These are phyloP conservation scores for Megacollybia marginata DNA, from an alignment of 768 basidiomycete genomes.

Conservation along the genomic window DNA sequence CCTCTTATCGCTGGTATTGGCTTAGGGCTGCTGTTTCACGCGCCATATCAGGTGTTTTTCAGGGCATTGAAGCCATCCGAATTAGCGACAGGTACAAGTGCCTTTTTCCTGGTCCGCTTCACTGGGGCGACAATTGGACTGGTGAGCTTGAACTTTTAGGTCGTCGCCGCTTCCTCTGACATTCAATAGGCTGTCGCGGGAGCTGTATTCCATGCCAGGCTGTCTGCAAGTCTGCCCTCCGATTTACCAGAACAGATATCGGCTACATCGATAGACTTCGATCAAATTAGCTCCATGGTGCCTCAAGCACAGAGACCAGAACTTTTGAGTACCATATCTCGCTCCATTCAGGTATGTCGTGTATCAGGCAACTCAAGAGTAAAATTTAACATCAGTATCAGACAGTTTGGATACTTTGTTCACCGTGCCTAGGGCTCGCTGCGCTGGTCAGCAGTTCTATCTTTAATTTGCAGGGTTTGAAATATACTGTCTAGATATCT, in stretches of 20 bases:
- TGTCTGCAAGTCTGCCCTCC: conserved; percentile 41
- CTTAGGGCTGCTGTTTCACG: conserved; percentile 78
- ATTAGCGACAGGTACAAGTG: conserved; percentile 73
- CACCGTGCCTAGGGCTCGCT: conserved; percentile 60
- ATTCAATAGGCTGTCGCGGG: conserved; percentile 62
- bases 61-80: conserved; percentile 57
- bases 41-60: conserved; percentile 77
- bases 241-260: conserved; percentile 32
- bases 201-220: conserved; percentile 56
- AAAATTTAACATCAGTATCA: conserved; percentile 18
- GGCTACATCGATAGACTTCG: conserved; percentile 48
- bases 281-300: conserved; percentile 36
- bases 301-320: conserved; percentile 36
- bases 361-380: conserved; percentile 3
- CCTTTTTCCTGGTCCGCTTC: conserved; percentile 83
- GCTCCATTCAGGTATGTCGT: conserved; percentile 55
- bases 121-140: conserved; percentile 80
- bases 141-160: conserved; percentile 26
- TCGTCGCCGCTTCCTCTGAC: conserved; percentile 4
- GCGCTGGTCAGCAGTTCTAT: conserved; percentile 38
- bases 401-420: conserved; percentile 70
- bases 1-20: conserved; percentile 72
- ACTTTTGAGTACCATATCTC: conserved; percentile 47
- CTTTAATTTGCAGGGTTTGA: not conserved
- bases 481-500: conserved; percentile 25